Percentiles rank a stretch among this genome's conserved stretches.
phyloP scores from a whole-genome alignment of 306 rosid genomes.

The Boehmeria nivea region DNA sequence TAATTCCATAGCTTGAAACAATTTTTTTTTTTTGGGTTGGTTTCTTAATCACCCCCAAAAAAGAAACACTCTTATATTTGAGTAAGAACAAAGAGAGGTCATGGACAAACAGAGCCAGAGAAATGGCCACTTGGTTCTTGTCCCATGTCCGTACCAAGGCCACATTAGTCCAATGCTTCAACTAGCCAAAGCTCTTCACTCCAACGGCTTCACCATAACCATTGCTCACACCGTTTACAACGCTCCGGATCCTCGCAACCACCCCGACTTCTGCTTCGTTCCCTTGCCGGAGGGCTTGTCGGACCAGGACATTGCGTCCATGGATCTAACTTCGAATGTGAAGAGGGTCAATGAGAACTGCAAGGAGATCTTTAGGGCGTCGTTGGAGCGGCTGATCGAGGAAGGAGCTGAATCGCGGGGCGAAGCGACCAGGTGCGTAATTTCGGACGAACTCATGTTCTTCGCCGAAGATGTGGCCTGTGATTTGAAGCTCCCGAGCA shows the following conservation, averaged over 20 bases:
- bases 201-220: conserved; percentile 42
- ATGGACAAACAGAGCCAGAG: conserved; percentile 20
- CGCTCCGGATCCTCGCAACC: conserved; percentile 28
- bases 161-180: conserved; percentile 61
- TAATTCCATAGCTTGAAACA: too few species aligned
- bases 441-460: conserved; percentile 40
- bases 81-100: too few species aligned
- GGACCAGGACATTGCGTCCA: too few species aligned
- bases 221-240: conserved; percentile 35
- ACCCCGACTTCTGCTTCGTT: conserved; percentile 37
- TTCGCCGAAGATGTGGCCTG: conserved; percentile 32
- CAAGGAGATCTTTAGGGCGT: conserved; percentile 1
- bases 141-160: conserved; percentile 49
- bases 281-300: conserved; percentile 17
- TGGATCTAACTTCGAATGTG: too few species aligned
- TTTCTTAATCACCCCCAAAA: too few species aligned
- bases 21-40: too few species aligned
- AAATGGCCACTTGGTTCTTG: conserved; percentile 19
- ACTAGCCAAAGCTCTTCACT: conserved; percentile 38
- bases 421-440: conserved; percentile 26
- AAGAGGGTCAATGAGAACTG: conserved; percentile 1
- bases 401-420: background rate
- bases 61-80: too few species aligned
- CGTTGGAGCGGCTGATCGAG: too few species aligned
- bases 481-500: conserved; percentile 31